Evolutionary conservation across 2,329 filamentous ascomycete species (phyloP).

Genomic region (Purpureocillium takamizusanense): DNA sequence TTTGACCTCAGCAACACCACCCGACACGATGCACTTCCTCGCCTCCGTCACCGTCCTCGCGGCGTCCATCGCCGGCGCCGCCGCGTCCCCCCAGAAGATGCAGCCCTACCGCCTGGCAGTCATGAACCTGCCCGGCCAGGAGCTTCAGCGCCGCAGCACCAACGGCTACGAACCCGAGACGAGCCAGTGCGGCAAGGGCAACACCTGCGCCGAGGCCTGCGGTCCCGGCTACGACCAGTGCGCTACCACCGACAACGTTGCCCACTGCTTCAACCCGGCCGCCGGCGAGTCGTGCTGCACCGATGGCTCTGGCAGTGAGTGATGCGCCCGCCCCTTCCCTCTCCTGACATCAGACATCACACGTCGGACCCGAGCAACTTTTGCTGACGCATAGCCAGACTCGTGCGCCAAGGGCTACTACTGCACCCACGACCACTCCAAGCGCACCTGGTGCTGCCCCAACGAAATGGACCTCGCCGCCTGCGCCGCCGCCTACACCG

Average conservation of each 20-base stretch:
- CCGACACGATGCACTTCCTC: constrained; percentile 25
- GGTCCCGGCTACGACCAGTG: constrained; percentile 41
- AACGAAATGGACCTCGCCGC: constrained; percentile 40
- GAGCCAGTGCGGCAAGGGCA: constrained; percentile 37
- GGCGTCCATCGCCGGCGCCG: constrained; percentile 23
- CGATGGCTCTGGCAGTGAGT: constrained; percentile 47
- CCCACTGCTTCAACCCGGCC: constrained; percentile 50
- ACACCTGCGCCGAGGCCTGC: constrained; percentile 46
- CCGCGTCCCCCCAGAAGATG: constrained; percentile 13
- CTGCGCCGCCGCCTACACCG: constrained; percentile 44
- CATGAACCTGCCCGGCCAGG: constrained; percentile 27
- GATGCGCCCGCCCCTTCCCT: not conserved
- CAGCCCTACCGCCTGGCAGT: constrained; percentile 28
- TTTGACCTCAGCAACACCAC: constrained; percentile 1
- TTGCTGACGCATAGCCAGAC: constrained; percentile 27
- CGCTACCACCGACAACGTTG: constrained; percentile 34
- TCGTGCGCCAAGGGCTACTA: constrained; percentile 54
- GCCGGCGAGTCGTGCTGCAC: constrained; percentile 48
- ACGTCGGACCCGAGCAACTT: not conserved
- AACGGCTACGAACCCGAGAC: constrained; percentile 40
- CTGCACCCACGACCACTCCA: constrained; percentile 45
- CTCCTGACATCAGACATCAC: not conserved
- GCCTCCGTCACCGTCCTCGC: constrained; percentile 21
- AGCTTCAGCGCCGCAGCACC: constrained; percentile 33
- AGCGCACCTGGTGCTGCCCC: constrained; percentile 53